These are phyloP conservation scores for Botrytis byssoidea DNA, from an alignment of 2,329 filamentous ascomycete genomes.

Conservation along the genomic window DNA sequence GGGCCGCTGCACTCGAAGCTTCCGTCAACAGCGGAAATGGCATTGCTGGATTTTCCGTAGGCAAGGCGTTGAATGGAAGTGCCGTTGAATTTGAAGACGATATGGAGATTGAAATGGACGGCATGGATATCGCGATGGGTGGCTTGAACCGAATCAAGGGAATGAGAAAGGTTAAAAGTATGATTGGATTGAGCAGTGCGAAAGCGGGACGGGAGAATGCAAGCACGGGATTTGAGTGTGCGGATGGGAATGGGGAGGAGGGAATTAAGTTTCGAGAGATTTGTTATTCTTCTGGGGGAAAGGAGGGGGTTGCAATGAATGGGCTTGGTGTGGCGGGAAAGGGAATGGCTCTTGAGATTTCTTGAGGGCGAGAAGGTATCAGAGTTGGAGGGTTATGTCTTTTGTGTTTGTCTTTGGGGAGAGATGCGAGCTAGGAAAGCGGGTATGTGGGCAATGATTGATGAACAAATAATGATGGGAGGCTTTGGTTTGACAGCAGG, in stretches of 20 bases:
- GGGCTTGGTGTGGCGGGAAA: not conserved
- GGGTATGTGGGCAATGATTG: not conserved
- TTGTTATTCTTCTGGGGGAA: not conserved
- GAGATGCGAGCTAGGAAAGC: too few species aligned
- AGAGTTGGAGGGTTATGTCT: not conserved
- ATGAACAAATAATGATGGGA: not conserved
- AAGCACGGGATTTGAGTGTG: not conserved
- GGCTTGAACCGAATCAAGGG: not conserved
- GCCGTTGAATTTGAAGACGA: slow-evolving; percentile 5
- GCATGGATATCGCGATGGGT: not conserved
- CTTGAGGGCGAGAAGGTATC: not conserved
- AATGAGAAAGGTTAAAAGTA: slow-evolving; percentile 1
- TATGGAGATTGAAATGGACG: not conserved
- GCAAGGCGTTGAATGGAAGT: not conserved
- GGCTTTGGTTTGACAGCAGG: not conserved
- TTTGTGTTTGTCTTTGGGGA: not conserved
- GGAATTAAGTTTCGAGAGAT: slow-evolving; percentile 11
- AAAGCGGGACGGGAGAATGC: not conserved
- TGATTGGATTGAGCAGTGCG: not conserved
- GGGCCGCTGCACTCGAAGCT: slow-evolving; percentile 3
- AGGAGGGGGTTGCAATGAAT: not conserved
- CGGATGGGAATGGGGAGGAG: not conserved
- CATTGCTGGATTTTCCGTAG: not conserved
- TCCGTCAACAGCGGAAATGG: not conserved
- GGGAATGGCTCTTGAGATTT: slow-evolving; percentile 14